Evolutionary conservation across 2,329 filamentous ascomycete species (phyloP), one percentile per base, ranked within the genome.

Genomic region (Sporothrix variecibatus): DNA sequence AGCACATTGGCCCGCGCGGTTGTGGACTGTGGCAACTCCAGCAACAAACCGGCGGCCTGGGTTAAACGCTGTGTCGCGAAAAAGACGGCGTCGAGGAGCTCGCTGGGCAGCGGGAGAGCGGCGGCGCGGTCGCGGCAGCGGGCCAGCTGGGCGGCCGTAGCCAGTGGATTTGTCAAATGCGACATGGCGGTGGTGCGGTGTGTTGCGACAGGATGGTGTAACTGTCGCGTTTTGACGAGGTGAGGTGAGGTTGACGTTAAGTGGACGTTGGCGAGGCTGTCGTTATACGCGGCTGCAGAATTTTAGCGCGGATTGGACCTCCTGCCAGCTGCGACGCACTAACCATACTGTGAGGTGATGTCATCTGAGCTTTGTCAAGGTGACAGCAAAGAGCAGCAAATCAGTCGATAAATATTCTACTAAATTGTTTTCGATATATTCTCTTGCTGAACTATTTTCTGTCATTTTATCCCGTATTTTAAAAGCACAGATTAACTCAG

Each of bases 1-100:
- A 96, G 83, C 56, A 98, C 90, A 79, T 95, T 93, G 2, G 95
- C 94, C 79, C 94, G 93, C 4, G 94, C 93, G 53, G 96, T 93
- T 53, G 94, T 90, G 78, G 94, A 93, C 81, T 97, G 94, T 7
- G 94, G 93, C 53, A 98, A 86, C 67, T 93, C 90, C 2, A 99
- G 87, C 23, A 98, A 88, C 70, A 97, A 87, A 40, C 93, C 93
- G 12, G 93, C 92, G 28, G 92, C 90, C 82, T 96, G 93, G 2
- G 92, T 93, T 60, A 95, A 87, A 78, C 89, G 88, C 80, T 93
- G 90, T 49, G 92, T 91, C 72, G 91, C 87, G 81, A 91, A 92
- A 78, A 92, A 91, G 76, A 95, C 86, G 76, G 89, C 88, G 79
- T 93, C 90, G 81, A 93, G 92, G 17, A 95, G 85, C 76, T 94